Evolutionary conservation across 148 eudicot genomes (phyloP), one percentile per base, ranked within the genome.

Genomic region (Diospyros lotus): DNA sequence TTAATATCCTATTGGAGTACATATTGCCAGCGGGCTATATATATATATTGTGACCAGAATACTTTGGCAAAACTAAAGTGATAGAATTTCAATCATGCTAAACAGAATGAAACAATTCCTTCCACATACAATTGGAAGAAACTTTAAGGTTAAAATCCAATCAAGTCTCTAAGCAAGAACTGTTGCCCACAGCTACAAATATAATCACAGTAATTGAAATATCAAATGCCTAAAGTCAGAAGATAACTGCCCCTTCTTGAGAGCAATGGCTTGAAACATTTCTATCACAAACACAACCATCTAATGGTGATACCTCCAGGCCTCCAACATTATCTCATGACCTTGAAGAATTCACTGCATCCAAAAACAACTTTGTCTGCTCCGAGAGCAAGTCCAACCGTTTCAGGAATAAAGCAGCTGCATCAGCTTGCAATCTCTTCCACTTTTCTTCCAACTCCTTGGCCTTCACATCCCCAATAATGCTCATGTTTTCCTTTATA

Each of bases 391-490:
- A 48, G 5, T 65, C 78, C 10, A 77, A 9, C 78, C 74, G 74
- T 18, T 51, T 51, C 2, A 76, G 9, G 40, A 3, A 69, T 28
- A 84, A 17, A 3, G 78, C 81, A 9, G 39, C 53, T 64, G 84
- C 87, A 3, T 68, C 80, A 8, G 61, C 6, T 18, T 40, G 45
- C 53, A 80, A 75, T 13, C 76, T 48, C 82, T 77, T 84, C 83
- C 89, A 87, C 75, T 84, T 79, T 11, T 61, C 79, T 39, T 89
- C 81, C 80, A 86, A 66, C 63, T 80, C 88, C 76, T 77, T 76
- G 7, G 83, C 59, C 68, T 79, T 63, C 6, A 41, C 75, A n/a
- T 48, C 68, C 28, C 82, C 89, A 72, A 83, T 48, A 81, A 64
- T 18, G 44, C 69, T 69, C 68, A 79, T 46, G 43, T 9, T 50